A percentile compares a stretch with the other conserved stretches of the same genome.
These are phyloP conservation scores for Cladobotryum mycophilum DNA, from an alignment of 2,329 filamentous ascomycete species.

Conservation along the genomic window DNA sequence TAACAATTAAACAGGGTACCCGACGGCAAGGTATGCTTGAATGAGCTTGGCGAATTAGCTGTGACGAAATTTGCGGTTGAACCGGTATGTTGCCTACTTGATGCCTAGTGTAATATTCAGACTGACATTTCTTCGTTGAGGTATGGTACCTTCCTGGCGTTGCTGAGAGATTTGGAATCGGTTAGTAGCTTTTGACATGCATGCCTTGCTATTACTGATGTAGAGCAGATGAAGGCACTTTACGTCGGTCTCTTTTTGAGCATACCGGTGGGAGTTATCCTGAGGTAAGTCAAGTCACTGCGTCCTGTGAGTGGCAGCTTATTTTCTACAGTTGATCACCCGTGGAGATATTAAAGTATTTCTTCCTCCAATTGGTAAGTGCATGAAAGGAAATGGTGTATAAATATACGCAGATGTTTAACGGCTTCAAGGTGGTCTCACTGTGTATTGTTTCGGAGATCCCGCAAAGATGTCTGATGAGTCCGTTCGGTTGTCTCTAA, in stretches of 20 bases:
- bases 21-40: conserved; percentile 88
- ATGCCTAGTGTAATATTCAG: not conserved
- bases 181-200: conserved; percentile 33
- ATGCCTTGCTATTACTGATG: conserved; percentile 20
- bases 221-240: conserved; percentile 66
- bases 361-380: conserved; percentile 76
- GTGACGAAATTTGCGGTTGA: conserved; percentile 98
- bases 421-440: conserved; percentile 60
- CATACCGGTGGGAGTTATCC: conserved; percentile 95
- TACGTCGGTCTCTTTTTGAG: conserved; percentile 85
- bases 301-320: conserved; percentile 11
- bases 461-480: conserved; percentile 90
- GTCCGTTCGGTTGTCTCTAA: conserved; percentile 70
- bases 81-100: conserved; percentile 54
- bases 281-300: conserved; percentile 45
- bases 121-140: conserved; percentile 20
- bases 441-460: conserved; percentile 95
- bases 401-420: not conserved
- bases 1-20: conserved; percentile 37
- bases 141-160: conserved; percentile 82
- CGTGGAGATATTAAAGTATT: conserved; percentile 92
- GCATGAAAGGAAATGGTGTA: no score
- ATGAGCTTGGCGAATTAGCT: conserved; percentile 76
- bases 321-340: conserved; percentile 63
- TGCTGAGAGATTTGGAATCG: conserved; percentile 87